These are phyloP conservation scores for Kernera saxatilis DNA, from an alignment of 345 rosid species.

Conservation along the genomic window DNA sequence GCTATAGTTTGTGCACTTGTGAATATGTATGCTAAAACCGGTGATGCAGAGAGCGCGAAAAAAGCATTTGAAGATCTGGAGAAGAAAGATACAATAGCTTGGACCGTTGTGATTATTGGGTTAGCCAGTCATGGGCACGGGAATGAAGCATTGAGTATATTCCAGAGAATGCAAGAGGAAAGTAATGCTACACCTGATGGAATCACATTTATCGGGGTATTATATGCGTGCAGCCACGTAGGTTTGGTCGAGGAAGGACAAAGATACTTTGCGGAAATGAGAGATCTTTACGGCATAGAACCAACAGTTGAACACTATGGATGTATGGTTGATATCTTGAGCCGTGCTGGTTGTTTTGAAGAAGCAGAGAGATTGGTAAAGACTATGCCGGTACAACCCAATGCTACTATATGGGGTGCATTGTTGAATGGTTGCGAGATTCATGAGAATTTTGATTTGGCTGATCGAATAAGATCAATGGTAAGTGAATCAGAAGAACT, in stretches of 20 bases:
- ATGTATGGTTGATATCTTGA: conserved; percentile 50
- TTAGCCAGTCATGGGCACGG: conserved; percentile 57
- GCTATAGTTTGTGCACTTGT: conserved; percentile 27
- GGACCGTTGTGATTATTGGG: conserved; percentile 46
- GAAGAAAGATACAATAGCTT: conserved; percentile 40
- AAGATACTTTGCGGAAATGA: conserved; percentile 39
- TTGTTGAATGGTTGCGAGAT: conserved; percentile 52
- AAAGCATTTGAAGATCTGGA: conserved; percentile 13
- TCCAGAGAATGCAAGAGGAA: conserved; percentile 39
- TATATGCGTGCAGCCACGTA: conserved; percentile 49
- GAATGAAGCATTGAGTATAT: conserved; percentile 38
- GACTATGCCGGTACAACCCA: conserved; percentile 39
- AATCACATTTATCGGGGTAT: conserved; percentile 36
- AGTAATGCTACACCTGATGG: conserved; percentile 39
- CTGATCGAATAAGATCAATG: conserved; percentile 34
- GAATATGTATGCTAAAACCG: conserved; percentile 32
- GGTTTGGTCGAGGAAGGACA: conserved; percentile 47
- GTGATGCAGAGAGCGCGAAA: conserved; percentile 22
- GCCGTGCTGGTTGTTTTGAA: conserved; percentile 44
- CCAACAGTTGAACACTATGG: conserved; percentile 44
- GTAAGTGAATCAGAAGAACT: conserved; percentile 35
- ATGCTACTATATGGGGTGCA: conserved; percentile 46
- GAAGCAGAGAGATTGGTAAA: conserved; percentile 42
- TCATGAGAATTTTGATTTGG: conserved; percentile 40
- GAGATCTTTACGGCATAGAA: conserved; percentile 27